These are phyloP conservation scores for Coniochaeta ligniaria DNA, from an alignment of 2,329 filamentous ascomycete species.

Conservation along the genomic window DNA sequence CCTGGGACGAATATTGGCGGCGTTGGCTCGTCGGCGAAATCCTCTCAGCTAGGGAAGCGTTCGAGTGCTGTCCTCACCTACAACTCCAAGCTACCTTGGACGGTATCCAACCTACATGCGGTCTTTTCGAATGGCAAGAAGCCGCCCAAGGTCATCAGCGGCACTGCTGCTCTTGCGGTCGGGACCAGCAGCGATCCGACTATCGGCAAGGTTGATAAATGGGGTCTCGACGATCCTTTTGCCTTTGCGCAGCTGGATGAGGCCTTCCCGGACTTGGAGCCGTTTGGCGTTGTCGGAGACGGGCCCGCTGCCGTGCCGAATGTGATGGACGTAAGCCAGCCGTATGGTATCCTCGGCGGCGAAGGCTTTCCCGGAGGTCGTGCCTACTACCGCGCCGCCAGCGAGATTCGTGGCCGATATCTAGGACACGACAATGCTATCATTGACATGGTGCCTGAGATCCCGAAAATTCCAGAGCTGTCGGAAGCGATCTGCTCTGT, in stretches of 20 bases:
- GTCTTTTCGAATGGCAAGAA: slow-evolving; percentile 68
- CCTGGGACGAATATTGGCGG: slow-evolving; percentile 51
- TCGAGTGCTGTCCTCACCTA: slow-evolving; percentile 74
- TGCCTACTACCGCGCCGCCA: slow-evolving; percentile 66
- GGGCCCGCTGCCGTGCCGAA: slow-evolving; percentile 77
- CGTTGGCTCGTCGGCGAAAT: slow-evolving; percentile 43
- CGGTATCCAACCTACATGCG: slow-evolving; percentile 74
- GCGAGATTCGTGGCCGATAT: slow-evolving; percentile 72
- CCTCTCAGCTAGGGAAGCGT: slow-evolving; percentile 51
- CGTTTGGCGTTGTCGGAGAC: slow-evolving; percentile 65
- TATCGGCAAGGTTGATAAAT: slow-evolving; percentile 68
- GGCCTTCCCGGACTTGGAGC: slow-evolving; percentile 62
- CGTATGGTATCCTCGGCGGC: slow-evolving; percentile 75
- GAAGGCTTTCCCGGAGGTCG: slow-evolving; percentile 82
- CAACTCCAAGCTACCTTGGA: slow-evolving; percentile 73
- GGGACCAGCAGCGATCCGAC: slow-evolving; percentile 78
- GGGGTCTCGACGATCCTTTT: slow-evolving; percentile 72
- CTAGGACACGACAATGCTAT: slow-evolving; percentile 54
- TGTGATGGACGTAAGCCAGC: slow-evolving; percentile 83
- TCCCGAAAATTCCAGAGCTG: slow-evolving; percentile 66
- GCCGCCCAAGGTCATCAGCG: slow-evolving; percentile 74
- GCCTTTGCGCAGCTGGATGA: slow-evolving; percentile 73
- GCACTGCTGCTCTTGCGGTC: slow-evolving; percentile 68
- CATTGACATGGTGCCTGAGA: slow-evolving; percentile 59
- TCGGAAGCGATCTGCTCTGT: slow-evolving; percentile 69